phyloP scores from a whole-genome alignment of 2,329 filamentous ascomycete genomes.

The Gremmenia infestans region DNA sequence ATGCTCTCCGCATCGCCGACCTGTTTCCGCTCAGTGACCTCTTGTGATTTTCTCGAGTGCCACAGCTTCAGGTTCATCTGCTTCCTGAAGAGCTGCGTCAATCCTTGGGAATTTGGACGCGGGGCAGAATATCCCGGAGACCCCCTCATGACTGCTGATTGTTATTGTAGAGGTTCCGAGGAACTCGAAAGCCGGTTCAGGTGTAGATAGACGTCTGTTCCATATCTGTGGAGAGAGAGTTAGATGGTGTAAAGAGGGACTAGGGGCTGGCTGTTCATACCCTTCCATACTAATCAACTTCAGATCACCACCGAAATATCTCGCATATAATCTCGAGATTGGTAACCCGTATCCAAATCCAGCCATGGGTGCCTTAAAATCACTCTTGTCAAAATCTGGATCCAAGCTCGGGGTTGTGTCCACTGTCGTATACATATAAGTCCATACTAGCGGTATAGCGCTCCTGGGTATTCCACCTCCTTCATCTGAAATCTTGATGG shows the following conservation, averaged over 20 bases:
- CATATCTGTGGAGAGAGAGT: slow-evolving; percentile 59
- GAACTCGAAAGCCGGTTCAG: slow-evolving; percentile 93
- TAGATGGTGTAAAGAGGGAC: slow-evolving; percentile 17
- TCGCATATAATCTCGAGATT: slow-evolving; percentile 87
- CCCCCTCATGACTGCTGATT: slow-evolving; percentile 74
- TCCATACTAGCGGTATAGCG: slow-evolving; percentile 97
- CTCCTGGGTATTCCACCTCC: slow-evolving; percentile 92
- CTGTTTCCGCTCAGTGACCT: slow-evolving; percentile 82
- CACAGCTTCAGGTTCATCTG: slow-evolving; percentile 62
- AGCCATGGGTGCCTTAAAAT: slow-evolving; percentile 99
- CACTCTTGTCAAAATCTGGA: slow-evolving; percentile 96
- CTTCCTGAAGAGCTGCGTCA: slow-evolving; percentile 52
- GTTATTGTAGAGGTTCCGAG: slow-evolving; percentile 94
- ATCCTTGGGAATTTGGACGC: slow-evolving; percentile 51
- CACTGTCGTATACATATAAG: slow-evolving; percentile 99
- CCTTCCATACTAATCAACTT: slow-evolving; percentile 99
- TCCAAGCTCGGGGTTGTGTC: slow-evolving; percentile 92
- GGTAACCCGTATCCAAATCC: slow-evolving; percentile 97
- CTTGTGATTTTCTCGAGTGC: slow-evolving; percentile 41
- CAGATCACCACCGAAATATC: slow-evolving; percentile 95
- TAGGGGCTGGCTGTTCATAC: slow-evolving; percentile 47
- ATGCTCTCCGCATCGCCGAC: slow-evolving; percentile 82
- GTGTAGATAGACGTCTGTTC: slow-evolving; percentile 97
- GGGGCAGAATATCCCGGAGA: slow-evolving; percentile 28
- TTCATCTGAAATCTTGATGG: slow-evolving; percentile 96